These are phyloP conservation scores for Aspergillus flavus DNA, from an alignment of 2,329 filamentous ascomycete genomes.

Conservation along the genomic window DNA sequence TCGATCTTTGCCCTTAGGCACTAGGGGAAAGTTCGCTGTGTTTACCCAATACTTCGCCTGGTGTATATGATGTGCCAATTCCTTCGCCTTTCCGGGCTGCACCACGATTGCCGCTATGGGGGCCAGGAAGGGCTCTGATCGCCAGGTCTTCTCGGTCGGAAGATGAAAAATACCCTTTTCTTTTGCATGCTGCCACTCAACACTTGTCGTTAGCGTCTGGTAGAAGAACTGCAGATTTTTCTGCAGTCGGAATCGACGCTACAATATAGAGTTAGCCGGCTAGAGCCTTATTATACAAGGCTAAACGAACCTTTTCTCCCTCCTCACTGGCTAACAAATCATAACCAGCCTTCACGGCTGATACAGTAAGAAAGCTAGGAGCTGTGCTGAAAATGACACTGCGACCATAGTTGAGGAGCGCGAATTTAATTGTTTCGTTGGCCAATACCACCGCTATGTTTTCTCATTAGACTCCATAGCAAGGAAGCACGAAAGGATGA, in stretches of 20 bases:
- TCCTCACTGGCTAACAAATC: conserved; percentile 10
- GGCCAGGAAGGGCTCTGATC: conserved; percentile 6
- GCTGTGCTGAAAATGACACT: conserved; percentile 16
- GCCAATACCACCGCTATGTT: conserved; percentile 10
- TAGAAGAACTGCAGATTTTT: conserved; percentile 14
- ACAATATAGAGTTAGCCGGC: neutral
- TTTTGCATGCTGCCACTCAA: conserved; percentile 9
- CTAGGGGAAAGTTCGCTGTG: conserved; percentile 7
- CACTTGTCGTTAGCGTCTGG: conserved; percentile 5
- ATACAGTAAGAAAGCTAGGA: conserved; percentile 14
- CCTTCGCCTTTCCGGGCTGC: neutral
- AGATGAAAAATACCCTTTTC: conserved; percentile 6
- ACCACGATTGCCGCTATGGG: conserved; percentile 12
- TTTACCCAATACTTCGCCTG: conserved; percentile 14
- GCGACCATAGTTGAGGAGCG: conserved; percentile 16
- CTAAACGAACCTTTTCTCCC: conserved; percentile 13
- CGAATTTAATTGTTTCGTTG: conserved; percentile 13
- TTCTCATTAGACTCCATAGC: neutral
- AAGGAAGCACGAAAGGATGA: neutral
- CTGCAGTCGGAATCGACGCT: conserved; percentile 14
- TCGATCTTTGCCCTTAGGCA: conserved; percentile 10
- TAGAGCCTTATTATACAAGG: neutral
- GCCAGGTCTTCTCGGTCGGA: conserved; percentile 11
- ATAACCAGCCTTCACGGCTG: conserved; percentile 15
- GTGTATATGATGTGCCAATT: conserved; percentile 7